Conservation (phyloP, 768 basidiomycete species). For the Tulasnella sp. region DNA sequence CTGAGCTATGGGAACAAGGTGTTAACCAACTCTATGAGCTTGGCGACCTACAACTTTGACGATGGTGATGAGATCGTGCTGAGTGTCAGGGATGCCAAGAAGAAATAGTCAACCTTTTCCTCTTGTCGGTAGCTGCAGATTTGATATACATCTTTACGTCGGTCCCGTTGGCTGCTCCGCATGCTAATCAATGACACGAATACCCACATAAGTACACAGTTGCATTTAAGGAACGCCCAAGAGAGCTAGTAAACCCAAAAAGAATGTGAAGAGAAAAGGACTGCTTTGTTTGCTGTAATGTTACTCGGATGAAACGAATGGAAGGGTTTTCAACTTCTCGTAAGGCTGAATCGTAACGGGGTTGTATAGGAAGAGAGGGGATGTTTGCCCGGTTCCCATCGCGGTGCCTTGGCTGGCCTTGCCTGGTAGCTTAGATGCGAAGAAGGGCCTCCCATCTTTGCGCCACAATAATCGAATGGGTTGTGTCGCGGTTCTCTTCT, state of each 20-base stretch:
- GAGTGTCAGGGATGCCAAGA: conserved; percentile 74
- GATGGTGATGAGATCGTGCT: conserved; percentile 85
- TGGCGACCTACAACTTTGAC: conserved; percentile 87
- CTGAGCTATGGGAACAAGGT: conserved; percentile 81
- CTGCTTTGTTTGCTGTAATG: neutral
- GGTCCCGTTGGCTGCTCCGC: neutral
- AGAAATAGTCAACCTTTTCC: conserved; percentile 50
- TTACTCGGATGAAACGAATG: neutral
- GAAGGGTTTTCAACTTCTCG: neutral
- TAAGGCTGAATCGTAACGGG: neutral
- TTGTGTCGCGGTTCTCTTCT: neutral
- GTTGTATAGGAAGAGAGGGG: neutral
- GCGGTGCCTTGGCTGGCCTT: neutral
- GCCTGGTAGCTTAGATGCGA: neutral
- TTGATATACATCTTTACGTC: neutral
- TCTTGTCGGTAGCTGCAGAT: neutral
- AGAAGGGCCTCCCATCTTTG: neutral
- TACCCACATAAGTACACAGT: no score
- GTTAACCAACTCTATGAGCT: conserved; percentile 81
- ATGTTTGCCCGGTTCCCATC: neutral
- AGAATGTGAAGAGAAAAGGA: neutral
- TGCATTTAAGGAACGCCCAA: no score
- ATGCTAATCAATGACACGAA: no score
- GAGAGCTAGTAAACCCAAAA: no score
- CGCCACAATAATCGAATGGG: neutral